Percentiles rank a stretch among this genome's conserved stretches.
Evolutionary conservation across 805 yeast genomes (phyloP).

Genomic region (Vanderwaltozyma polyspora): DNA sequence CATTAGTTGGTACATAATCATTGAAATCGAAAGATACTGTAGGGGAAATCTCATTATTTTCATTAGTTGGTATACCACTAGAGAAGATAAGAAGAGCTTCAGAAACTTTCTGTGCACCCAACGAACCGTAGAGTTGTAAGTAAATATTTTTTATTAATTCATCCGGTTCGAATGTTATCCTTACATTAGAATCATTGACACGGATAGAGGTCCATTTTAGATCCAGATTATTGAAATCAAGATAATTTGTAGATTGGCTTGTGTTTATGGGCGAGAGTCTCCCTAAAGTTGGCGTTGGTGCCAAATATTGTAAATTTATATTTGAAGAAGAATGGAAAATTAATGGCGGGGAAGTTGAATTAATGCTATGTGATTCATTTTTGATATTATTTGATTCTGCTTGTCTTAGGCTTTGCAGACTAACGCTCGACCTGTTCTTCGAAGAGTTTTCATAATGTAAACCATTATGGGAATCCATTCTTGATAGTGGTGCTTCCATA

Average conservation of each 20-base stretch:
- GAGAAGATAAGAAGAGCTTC: constrained; percentile 18
- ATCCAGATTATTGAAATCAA: no score
- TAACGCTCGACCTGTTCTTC: no score
- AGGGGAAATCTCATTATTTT: not conserved
- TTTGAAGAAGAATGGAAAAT: not conserved
- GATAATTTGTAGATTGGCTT: no score
- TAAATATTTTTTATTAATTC: constrained; percentile 19
- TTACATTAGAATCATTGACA: no score
- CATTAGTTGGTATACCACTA: not conserved
- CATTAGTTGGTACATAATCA: constrained; percentile 6
- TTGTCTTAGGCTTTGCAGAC: no score
- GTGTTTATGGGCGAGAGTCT: no score
- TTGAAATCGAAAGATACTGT: constrained; percentile 2
- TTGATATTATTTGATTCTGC: not conserved
- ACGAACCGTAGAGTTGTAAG: constrained; percentile 16
- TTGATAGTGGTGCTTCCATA: no score
- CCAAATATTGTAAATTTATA: not conserved
- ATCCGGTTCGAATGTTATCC: constrained; percentile 21
- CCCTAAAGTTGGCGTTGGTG: not conserved
- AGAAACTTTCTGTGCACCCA: constrained; percentile 16
- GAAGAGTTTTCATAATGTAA: no score
- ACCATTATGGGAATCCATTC: no score
- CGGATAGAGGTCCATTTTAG: no score
- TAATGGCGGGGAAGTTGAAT: not conserved
- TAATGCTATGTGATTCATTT: not conserved